Conservation (phyloP, 441 rosid genomes). For the Populus hybrid region DNA sequence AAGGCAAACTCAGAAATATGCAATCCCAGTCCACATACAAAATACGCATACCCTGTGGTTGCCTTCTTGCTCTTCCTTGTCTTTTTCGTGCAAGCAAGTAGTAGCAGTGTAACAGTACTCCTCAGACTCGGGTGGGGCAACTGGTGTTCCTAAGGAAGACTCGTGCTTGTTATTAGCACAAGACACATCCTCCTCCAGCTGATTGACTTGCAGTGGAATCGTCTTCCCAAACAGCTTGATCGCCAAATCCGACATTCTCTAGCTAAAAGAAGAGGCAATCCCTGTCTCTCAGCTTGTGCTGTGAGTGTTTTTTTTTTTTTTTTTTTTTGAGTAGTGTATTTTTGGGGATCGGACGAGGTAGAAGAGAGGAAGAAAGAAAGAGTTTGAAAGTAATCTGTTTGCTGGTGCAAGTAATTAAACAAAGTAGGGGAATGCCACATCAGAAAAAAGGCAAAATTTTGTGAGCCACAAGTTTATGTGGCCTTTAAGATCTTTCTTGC, state of each 20-base stretch:
- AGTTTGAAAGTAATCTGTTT: constrained; percentile 7
- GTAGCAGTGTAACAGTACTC: not conserved
- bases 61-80: not conserved
- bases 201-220: constrained; percentile 34
- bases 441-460: constrained; percentile 26
- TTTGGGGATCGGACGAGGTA: constrained; percentile 3
- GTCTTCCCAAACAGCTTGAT: constrained; percentile 74
- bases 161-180: constrained; percentile 8
- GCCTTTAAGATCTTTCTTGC: constrained; percentile 47
- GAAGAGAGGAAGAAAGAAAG: not conserved
- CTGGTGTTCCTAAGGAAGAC: constrained; percentile 4
- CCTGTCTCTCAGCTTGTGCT: not conserved
- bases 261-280: not conserved
- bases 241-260: constrained; percentile 42
- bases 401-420: constrained; percentile 2
- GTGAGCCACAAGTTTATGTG: constrained; percentile 70
- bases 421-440: constrained; percentile 40
- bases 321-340: not conserved
- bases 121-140: not conserved
- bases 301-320: too few relatives aligned
- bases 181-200: constrained; percentile 11
- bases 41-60: constrained; percentile 31
- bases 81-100: constrained; percentile 15
- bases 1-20: not conserved
- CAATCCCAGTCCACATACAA: not conserved